phyloP scores from a whole-genome alignment of 768 basidiomycete species.

The Saitozyma podzolica region DNA sequence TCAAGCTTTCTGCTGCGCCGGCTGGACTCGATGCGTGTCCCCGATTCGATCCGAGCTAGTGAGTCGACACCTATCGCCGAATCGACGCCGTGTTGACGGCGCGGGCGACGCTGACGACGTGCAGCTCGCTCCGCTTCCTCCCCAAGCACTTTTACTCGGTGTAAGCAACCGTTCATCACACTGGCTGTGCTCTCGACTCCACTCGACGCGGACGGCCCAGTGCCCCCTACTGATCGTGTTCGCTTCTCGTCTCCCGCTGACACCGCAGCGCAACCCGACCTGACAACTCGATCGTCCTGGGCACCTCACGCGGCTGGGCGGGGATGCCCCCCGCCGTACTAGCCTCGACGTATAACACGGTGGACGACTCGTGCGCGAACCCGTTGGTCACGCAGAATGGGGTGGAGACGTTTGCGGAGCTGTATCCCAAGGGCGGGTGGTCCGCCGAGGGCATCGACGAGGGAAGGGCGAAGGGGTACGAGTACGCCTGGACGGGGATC shows the following conservation, averaged over 20 bases:
- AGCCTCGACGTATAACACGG: constrained; percentile 21
- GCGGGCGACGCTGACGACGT: neutral
- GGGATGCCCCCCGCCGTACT: constrained; percentile 22
- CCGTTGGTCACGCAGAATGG: constrained; percentile 23
- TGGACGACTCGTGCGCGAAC: constrained; percentile 28
- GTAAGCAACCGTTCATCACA: constrained; percentile 7
- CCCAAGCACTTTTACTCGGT: constrained; percentile 40
- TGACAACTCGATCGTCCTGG: constrained; percentile 35
- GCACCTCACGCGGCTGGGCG: constrained; percentile 32
- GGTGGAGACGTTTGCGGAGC: constrained; percentile 16
- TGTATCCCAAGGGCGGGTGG: constrained; percentile 30
- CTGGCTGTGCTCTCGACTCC: neutral
- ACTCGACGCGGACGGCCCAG: too few species aligned
- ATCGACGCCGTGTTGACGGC: neutral
- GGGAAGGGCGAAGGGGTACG: constrained; percentile 26
- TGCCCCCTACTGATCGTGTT: too few species aligned
- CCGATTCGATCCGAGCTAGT: constrained; percentile 25
- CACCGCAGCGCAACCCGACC: constrained; percentile 18
- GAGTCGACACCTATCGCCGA: constrained; percentile 4
- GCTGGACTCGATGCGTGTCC: constrained; percentile 30
- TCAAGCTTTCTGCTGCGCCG: constrained; percentile 34
- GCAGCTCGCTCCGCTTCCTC: constrained; percentile 27
- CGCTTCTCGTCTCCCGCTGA: neutral
- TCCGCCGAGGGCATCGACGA: constrained; percentile 14
- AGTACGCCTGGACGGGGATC: constrained; percentile 46